Percentiles rank a stretch among this genome's conserved stretches.
Conservation (phyloP, 805 yeast species). For the Zygotorulaspora sp. region DNA sequence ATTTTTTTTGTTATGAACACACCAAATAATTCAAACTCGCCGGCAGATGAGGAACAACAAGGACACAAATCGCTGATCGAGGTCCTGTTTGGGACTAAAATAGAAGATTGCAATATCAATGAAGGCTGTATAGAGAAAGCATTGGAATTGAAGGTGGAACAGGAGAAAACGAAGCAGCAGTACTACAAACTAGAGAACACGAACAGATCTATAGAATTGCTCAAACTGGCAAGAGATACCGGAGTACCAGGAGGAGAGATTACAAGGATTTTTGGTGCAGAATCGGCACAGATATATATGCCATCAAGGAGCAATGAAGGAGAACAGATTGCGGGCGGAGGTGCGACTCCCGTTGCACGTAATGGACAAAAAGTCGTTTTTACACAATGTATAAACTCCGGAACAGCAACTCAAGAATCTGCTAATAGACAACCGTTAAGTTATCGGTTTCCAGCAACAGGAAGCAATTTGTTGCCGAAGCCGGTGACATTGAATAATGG, state of each 20-base stretch:
- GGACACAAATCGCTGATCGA: conserved; percentile 18
- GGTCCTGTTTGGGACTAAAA: conserved; percentile 48
- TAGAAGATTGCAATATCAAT: conserved; percentile 39
- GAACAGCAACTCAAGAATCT: conserved; percentile 1
- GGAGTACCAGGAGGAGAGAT: conserved; percentile 63
- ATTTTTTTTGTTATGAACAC: conserved; percentile 9
- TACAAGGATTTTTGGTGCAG: conserved; percentile 47
- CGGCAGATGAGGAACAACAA: conserved; percentile 8
- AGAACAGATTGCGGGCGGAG: not conserved
- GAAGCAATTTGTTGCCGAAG: conserved; percentile 11
- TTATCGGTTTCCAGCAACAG: conserved; percentile 23
- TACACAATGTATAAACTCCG: not conserved
- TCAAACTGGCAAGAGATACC: conserved; percentile 55
- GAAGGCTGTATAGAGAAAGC: conserved; percentile 57
- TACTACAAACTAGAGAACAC: conserved; percentile 62
- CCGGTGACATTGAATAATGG: conserved; percentile 3
- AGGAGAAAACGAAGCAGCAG: conserved; percentile 80
- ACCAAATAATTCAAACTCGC: conserved; percentile 12
- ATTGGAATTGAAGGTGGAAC: conserved; percentile 58
- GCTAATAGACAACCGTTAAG: conserved; percentile 14
- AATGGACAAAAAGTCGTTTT: not conserved
- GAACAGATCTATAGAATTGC: conserved; percentile 53
- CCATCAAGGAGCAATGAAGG: not conserved
- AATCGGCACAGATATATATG: not conserved
- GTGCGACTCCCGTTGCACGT: not conserved